Conservation (phyloP, 169 alveolate genomes). For the Babesia bigemina region DNA sequence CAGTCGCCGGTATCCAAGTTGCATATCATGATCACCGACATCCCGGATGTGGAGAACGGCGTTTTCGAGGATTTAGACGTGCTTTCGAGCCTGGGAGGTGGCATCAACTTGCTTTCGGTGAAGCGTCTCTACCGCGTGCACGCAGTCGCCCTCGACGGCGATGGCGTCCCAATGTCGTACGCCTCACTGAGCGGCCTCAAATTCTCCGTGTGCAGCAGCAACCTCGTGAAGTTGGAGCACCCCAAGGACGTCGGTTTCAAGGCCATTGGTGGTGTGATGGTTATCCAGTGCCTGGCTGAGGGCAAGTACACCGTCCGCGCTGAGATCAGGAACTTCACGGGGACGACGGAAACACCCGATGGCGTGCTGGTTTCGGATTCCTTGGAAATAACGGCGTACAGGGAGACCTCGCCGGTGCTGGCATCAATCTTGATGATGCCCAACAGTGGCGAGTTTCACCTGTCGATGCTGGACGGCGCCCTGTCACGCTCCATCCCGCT, state of each 20-base stretch:
- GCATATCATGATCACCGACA: conserved; percentile 15
- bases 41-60: background rate
- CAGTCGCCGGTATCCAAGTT: conserved; percentile 19
- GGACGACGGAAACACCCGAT: background rate
- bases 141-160: conserved; percentile 27
- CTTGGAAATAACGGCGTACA: conserved; percentile 31
- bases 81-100: conserved; percentile 1
- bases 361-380: conserved; percentile 24
- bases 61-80: conserved; percentile 21
- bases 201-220: conserved; percentile 30
- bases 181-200: conserved; percentile 20
- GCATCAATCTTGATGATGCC: conserved; percentile 33
- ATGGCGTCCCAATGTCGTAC: conserved; percentile 27
- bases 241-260: conserved; percentile 22
- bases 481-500: conserved; percentile 5
- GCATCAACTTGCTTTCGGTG: conserved; percentile 12
- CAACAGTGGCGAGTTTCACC: conserved; percentile 23
- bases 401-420: conserved; percentile 30
- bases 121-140: conserved; percentile 30
- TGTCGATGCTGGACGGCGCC: conserved; percentile 32
- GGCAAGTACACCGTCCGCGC: conserved; percentile 43
- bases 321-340: conserved; percentile 28
- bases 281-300: conserved; percentile 27
- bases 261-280: conserved; percentile 17
- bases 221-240: conserved; percentile 21